phyloP scores from a whole-genome alignment of 78 protist species.

The Dictyostelium firmibasis region DNA sequence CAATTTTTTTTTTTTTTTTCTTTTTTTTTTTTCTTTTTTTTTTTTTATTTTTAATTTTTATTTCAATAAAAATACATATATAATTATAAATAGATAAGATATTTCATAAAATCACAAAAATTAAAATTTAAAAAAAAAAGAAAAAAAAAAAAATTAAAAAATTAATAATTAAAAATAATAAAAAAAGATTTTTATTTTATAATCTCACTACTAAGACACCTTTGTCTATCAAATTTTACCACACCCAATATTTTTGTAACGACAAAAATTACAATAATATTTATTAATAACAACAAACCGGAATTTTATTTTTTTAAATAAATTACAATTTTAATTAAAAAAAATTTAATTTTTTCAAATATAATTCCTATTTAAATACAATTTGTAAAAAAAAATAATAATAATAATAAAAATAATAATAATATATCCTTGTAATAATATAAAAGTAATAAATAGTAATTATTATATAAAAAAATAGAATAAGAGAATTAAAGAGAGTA shows the following conservation, averaged over 20 bases:
- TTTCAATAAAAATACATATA: background rate
- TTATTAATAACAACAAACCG: background rate
- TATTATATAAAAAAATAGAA: too few species aligned
- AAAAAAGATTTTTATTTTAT: background rate
- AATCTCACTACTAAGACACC: background rate
- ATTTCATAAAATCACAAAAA: too few species aligned
- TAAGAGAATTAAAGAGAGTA: background rate
- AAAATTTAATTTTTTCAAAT: too few species aligned
- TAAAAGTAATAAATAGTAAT: background rate
- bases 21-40: too few species aligned
- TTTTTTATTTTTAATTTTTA: too few species aligned
- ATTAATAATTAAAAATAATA: too few species aligned
- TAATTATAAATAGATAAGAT: background rate
- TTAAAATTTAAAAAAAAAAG: too few species aligned
- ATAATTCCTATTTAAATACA: background rate
- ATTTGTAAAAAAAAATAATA: background rate
- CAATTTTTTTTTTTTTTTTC: too few species aligned
- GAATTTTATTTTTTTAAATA: background rate
- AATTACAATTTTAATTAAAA: too few species aligned
- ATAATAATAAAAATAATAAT: too few species aligned
- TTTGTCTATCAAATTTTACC: too few species aligned
- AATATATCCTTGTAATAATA: background rate
- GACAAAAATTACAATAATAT: background rate
- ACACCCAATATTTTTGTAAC: background rate
- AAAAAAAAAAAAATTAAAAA: too few species aligned